These are phyloP conservation scores for Tolypocladium tropicale DNA, from an alignment of 2,329 filamentous ascomycete genomes.

Conservation along the genomic window DNA sequence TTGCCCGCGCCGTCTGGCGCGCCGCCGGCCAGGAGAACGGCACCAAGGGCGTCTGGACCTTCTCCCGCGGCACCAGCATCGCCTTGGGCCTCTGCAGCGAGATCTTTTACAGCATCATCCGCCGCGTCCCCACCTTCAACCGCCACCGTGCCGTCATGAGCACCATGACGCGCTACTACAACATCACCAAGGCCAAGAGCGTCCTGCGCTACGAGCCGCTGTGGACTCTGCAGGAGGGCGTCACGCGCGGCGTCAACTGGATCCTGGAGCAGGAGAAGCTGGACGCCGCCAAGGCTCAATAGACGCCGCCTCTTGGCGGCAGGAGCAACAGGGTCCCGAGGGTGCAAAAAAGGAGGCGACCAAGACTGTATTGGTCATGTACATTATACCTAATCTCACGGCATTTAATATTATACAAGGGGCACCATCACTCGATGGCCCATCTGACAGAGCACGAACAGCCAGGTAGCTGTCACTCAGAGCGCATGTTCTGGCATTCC, in stretches of 20 bases:
- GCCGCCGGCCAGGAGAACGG: constrained; percentile 43
- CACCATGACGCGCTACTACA: constrained; percentile 69
- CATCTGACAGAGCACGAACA: not conserved
- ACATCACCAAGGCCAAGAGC: constrained; percentile 63
- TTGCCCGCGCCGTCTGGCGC: constrained; percentile 68
- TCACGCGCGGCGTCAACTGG: constrained; percentile 43
- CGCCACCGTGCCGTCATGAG: constrained; percentile 53
- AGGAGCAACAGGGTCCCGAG: not conserved
- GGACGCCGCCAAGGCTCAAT: constrained; percentile 11
- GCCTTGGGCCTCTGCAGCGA: constrained; percentile 44
- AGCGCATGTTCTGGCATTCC: not conserved
- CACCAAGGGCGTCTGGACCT: constrained; percentile 42
- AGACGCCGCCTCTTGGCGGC: not conserved
- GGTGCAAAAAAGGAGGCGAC: not conserved
- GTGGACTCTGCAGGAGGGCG: constrained; percentile 55
- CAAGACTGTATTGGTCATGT: not conserved
- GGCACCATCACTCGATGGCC: not conserved
- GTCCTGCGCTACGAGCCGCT: constrained; percentile 61
- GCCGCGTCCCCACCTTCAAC: constrained; percentile 47
- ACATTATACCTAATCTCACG: not conserved
- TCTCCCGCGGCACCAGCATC: constrained; percentile 41
- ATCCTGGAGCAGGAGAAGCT: constrained; percentile 41
- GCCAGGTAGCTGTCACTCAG: not conserved
- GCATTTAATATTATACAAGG: not conserved
- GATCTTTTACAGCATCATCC: constrained; percentile 35